Evolutionary conservation across 2,329 filamentous ascomycete species (phyloP).

Genomic region (Alternaria sp.): DNA sequence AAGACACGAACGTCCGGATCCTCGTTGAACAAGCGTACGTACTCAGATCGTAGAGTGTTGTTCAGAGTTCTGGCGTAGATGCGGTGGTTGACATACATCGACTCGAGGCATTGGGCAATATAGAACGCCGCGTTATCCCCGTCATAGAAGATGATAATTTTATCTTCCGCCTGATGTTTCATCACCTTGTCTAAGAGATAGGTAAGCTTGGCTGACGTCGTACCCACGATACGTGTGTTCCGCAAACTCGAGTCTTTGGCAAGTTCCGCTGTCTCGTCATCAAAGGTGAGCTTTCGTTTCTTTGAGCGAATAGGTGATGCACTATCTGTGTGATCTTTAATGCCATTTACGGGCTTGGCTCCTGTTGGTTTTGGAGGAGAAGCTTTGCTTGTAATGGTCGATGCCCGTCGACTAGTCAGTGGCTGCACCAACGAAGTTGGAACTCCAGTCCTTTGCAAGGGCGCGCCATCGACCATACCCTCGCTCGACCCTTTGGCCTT

Average conservation of each 20-base stretch:
- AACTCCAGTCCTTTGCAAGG: conserved; percentile 49
- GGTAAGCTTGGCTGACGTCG: conserved; percentile 84
- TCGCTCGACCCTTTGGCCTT: conserved; percentile 18
- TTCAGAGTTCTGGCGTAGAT: conserved; percentile 72
- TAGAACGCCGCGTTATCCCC: conserved; percentile 87
- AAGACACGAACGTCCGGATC: conserved; percentile 75
- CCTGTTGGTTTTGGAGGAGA: conserved; percentile 31
- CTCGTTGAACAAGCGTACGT: conserved; percentile 80
- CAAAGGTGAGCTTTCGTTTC: conserved; percentile 45
- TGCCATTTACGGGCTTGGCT: not conserved
- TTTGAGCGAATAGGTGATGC: conserved; percentile 30
- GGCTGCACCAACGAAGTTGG: conserved; percentile 52
- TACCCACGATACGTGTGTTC: conserved; percentile 73
- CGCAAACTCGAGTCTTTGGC: conserved; percentile 63
- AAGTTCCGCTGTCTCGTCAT: conserved; percentile 42
- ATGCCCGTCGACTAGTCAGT: conserved; percentile 37
- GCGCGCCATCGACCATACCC: conserved; percentile 1
- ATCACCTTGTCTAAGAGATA: conserved; percentile 81
- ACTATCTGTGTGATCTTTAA: not conserved
- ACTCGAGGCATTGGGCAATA: conserved; percentile 81
- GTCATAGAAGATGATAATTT: conserved; percentile 93
- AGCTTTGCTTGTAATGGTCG: conserved; percentile 26
- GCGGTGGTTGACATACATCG: conserved; percentile 68
- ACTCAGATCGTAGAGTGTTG: conserved; percentile 71
- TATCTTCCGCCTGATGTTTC: conserved; percentile 73